These are phyloP conservation scores for Asterochloris erici DNA, from an alignment of 139 green algal species.

Conservation along the genomic window DNA sequence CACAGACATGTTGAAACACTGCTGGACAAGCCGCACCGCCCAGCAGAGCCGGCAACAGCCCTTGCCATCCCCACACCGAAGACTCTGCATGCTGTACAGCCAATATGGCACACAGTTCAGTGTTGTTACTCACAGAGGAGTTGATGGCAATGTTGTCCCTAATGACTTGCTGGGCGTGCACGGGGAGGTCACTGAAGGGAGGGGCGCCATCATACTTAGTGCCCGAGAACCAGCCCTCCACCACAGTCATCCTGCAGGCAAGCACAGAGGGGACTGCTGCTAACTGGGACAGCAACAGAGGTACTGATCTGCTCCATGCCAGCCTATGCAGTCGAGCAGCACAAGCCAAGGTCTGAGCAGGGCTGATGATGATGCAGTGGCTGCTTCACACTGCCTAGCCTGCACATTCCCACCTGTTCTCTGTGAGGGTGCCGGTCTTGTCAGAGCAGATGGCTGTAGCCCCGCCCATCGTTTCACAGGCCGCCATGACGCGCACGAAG, in stretches of 20 bases:
- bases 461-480: conserved; percentile 98
- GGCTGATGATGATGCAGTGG: neutral
- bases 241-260: conserved; percentile 96
- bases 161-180: conserved; percentile 46
- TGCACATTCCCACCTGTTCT: neutral
- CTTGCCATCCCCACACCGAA: no score
- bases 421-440: conserved; percentile 50
- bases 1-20: no score
- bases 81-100: no score
- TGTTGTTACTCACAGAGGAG: conserved; percentile 52
- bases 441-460: conserved; percentile 97
- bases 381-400: neutral
- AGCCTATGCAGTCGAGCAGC: no score
- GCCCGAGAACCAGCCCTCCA: conserved; percentile 83
- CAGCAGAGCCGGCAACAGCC: no score
- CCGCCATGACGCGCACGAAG: conserved; percentile 78
- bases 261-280: neutral
- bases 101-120: no score
- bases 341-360: no score
- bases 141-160: conserved; percentile 76
- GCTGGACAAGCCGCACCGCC: no score
- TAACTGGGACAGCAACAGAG: no score
- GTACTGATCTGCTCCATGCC: no score
- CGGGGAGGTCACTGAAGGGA: conserved; percentile 29
- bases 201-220: conserved; percentile 32